Evolutionary conservation across 2,329 filamentous ascomycete species (phyloP), one percentile per base, ranked within the genome.

Genomic region (Gremmenia infestans): DNA sequence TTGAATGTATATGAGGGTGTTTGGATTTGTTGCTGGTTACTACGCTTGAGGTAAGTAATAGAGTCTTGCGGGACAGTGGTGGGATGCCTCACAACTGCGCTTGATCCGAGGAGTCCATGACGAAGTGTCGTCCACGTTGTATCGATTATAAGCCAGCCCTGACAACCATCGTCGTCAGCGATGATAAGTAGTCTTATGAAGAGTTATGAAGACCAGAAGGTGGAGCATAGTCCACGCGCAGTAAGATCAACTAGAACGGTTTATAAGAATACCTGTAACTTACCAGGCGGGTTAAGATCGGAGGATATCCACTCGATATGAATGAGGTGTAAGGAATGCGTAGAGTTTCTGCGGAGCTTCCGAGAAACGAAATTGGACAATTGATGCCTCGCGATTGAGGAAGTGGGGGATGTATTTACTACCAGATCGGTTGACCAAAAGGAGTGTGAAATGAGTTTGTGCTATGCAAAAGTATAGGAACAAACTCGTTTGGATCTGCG

Each of bases 91-190:
- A 83, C 80, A 80, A 68, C 66, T 79, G 75, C 67, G 75, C 71
- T 65, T 81, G 77, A 66, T 70, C 74, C 60, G 77, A 72, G 45
- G 54, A 54, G 66, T 80, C 76, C 79, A 81, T 81, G 72, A 68
- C 71, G 71, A 68, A 65, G 66, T 60, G 66, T 63, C 54, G 57
- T 59, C 59, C 53, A 60, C 58, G 60, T 61, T 52, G 12, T 57
- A 56, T 62, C 52, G 56, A 65, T 63, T 61, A 60, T 64, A 61
- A 46, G 59, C 46, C 56, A 59, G 36, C 58, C 50, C 62, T 68
- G 61, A 59, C 56, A 59, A 12, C 39, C 59, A 67, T 65, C 63
- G 65, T 66, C 63, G 68, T 67, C 65, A 69, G 70, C 64, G 63
- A 58, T 57, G 57, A 59, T 58, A 53, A 62, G 47, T 60, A 42